Base-by-base conservation (phyloP, 192 early-diverging fungal species). In the Rhizophagus prolifer region DNA sequence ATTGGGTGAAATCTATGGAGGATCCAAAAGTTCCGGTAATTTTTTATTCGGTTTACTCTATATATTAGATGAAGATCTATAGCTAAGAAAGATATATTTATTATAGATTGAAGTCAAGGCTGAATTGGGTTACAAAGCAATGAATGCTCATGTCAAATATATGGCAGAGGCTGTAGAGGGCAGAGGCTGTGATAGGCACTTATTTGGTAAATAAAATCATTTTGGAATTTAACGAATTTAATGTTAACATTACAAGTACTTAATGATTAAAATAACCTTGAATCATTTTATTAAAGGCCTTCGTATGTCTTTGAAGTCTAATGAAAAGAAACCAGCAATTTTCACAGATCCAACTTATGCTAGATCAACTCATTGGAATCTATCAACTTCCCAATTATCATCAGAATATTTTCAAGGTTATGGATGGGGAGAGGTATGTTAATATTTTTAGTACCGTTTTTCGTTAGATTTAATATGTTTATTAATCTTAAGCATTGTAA, bases 321-420 rank as follows among this genome's bases (percentile, higher is more conserved):
- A 86, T 74, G 96, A 98, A 83, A 58, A 81, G 31, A 92, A 92
- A 85, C 97, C 97, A 5, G 82, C 80, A 26, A 86, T 99, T 44
- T 99, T 97, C 79, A 86, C 87, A 4, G 96, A 98, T 80, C 94
- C 94, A 7, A 88, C 94, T 9, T 97, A 92, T 79, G 81, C 87
- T 58, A 86, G 89, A 72, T 91, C 94, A 12, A 87, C 82, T 66
- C 95, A 96, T 82, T 98, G 97, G 97, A 89, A 88, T 82, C 82
- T 98, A 69, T 95, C 94, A 25, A 97, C 96, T 4, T 95, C 94
- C 38, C 96, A 98, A 84, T 90, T 99, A 75, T 87, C 92, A 6
- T 94, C 93, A 76, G 94, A 95, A 79, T 85, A 95, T 85, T 99
- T 95, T 88, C 91, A 92, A 78, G 95, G 96, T 68, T 98, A 97